Percentiles rank a stretch among this genome's conserved stretches.
phyloP scores from a whole-genome alignment of 768 basidiomycete species.

The Suillus sp. region DNA sequence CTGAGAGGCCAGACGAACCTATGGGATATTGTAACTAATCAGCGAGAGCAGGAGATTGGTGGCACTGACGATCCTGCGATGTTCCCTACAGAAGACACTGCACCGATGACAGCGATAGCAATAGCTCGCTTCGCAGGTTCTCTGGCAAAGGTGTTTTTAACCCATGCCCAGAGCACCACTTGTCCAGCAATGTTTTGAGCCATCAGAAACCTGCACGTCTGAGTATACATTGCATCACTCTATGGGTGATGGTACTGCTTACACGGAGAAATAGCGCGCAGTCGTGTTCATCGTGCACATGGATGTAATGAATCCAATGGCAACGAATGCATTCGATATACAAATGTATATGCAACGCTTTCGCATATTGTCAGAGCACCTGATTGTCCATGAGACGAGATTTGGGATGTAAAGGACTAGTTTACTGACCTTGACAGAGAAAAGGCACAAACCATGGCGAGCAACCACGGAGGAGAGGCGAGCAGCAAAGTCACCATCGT shows the following conservation, averaged over 20 bases:
- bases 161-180: conserved; percentile 54
- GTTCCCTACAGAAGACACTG: conserved; percentile 79
- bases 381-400: conserved; percentile 17
- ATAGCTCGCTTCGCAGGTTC: conserved; percentile 82
- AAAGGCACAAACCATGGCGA: conserved; percentile 36
- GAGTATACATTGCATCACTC: neutral
- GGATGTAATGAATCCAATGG: conserved; percentile 65
- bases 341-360: conserved; percentile 73
- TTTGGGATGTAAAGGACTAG: neutral
- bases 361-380: conserved; percentile 65
- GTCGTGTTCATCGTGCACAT: conserved; percentile 59
- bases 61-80: conserved; percentile 69
- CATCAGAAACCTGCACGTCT: conserved; percentile 60
- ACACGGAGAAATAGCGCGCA: conserved; percentile 64
- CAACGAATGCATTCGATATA: conserved; percentile 50
- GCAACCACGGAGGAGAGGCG: conserved; percentile 41
- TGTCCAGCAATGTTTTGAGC: conserved; percentile 69
- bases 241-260: conserved; percentile 18
- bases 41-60: conserved; percentile 10
- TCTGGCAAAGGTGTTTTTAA: conserved; percentile 59
- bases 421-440: conserved; percentile 7
- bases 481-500: conserved; percentile 43
- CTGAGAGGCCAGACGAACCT: conserved; percentile 62
- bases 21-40: neutral
- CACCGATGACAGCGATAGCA: conserved; percentile 75